These are phyloP conservation scores for Tricholoma hemisulphureum DNA, from an alignment of 768 basidiomycete species.

Conservation along the genomic window DNA sequence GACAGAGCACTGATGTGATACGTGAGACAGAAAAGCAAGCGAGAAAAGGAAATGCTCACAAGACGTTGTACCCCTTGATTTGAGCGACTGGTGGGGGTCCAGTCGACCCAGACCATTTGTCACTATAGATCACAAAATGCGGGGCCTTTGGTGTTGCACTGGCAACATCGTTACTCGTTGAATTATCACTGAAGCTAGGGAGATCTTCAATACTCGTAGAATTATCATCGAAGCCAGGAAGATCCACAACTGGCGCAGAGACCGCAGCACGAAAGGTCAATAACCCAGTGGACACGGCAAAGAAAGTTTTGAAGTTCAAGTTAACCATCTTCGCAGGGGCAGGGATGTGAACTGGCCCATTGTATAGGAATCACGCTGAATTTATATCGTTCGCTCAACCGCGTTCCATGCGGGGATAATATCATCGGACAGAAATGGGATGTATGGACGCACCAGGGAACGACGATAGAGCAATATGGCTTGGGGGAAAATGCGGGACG, in stretches of 20 bases:
- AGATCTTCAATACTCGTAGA: neutral
- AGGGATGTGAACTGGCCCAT: neutral
- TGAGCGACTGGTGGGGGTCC: constrained; percentile 4
- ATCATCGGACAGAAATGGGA: neutral
- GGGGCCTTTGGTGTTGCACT: constrained; percentile 1
- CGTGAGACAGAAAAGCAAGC: neutral
- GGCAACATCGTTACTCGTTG: too few relatives aligned
- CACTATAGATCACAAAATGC: constrained; percentile 7
- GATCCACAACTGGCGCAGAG: constrained; percentile 1
- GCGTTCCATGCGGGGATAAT: neutral
- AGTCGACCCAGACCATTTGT: constrained; percentile 2
- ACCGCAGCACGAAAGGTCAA: neutral
- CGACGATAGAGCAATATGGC: too few relatives aligned
- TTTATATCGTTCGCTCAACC: neutral
- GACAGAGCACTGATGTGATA: constrained; percentile 26
- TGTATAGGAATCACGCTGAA: neutral
- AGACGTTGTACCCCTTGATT: constrained; percentile 8
- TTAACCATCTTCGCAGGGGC: constrained; percentile 11
- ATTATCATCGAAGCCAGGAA: neutral
- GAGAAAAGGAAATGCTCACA: neutral
- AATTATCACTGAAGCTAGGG: too few relatives aligned
- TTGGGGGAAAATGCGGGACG: neutral
- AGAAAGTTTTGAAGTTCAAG: neutral
- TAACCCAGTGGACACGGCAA: neutral
- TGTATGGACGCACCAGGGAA: neutral